A percentile compares a stretch with the other conserved stretches of the same genome.
phyloP scores from a whole-genome alignment of 1,139 yeast species.

The Suhomyces bribrorum region DNA sequence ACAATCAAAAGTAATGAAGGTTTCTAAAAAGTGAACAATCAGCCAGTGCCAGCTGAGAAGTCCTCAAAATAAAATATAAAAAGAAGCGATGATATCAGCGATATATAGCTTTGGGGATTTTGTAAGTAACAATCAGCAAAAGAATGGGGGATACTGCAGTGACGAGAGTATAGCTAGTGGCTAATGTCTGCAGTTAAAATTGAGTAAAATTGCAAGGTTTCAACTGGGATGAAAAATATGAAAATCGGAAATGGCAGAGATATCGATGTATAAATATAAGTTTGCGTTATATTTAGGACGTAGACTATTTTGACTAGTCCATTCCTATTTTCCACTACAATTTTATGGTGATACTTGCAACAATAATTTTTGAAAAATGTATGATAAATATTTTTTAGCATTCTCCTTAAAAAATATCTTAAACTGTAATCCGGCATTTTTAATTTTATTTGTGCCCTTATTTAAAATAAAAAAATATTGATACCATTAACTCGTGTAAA shows the following conservation, averaged over 20 bases:
- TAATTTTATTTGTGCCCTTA: not conserved
- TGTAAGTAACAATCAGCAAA: too few relatives aligned
- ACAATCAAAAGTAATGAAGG: too few relatives aligned
- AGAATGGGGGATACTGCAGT: not conserved
- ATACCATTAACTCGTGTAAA: slow-evolving; percentile 5
- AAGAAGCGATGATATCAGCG: too few relatives aligned
- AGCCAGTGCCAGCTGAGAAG: too few relatives aligned
- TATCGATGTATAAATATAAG: slow-evolving; percentile 11
- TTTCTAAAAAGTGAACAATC: too few relatives aligned
- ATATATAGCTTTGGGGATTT: too few relatives aligned
- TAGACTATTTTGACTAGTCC: slow-evolving; percentile 3
- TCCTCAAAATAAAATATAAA: too few relatives aligned
- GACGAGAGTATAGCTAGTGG: not conserved
- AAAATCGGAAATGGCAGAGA: slow-evolving; percentile 4
- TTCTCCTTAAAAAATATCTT: slow-evolving; percentile 6
- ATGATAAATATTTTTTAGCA: slow-evolving; percentile 9
- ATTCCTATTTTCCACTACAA: slow-evolving; percentile 9
- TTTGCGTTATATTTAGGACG: slow-evolving; percentile 2
- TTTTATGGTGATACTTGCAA: slow-evolving; percentile 13
- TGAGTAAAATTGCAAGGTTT: not conserved
- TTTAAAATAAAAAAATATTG: slow-evolving; percentile 2
- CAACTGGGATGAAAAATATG: slow-evolving; percentile 9
- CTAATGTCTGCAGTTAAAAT: not conserved
- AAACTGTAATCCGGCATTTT: slow-evolving; percentile 2
- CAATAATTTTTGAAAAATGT: slow-evolving; percentile 9